Conservation (phyloP, 352 stramenopile genomes). For the Aphanomyces euteiches region DNA sequence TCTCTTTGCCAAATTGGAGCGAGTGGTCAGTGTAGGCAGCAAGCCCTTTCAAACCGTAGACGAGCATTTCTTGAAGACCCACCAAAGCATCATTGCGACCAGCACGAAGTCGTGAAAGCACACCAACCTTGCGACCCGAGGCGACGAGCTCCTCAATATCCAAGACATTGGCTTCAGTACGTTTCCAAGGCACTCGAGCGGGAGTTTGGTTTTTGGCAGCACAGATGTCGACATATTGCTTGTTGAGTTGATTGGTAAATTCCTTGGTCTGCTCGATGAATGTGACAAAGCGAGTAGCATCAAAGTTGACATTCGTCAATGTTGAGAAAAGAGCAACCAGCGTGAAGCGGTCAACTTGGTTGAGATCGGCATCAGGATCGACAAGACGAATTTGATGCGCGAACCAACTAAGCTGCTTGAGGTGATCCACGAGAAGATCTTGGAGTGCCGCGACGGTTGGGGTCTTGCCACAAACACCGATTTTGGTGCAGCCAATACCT, state of each 20-base stretch:
- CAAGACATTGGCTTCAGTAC: conserved; percentile 11
- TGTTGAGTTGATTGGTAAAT: conserved; percentile 35
- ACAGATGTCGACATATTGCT: background rate
- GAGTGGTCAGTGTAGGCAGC: conserved; percentile 54
- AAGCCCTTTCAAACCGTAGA: conserved; percentile 64
- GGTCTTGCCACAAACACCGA: conserved; percentile 68
- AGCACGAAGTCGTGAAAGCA: conserved; percentile 23
- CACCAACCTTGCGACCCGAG: conserved; percentile 21
- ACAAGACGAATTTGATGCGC: conserved; percentile 26
- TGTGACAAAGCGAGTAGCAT: conserved; percentile 40
- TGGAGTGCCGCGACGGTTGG: conserved; percentile 47
- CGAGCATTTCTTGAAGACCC: conserved; percentile 46
- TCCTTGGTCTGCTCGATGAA: conserved; percentile 44
- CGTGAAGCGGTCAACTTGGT: conserved; percentile 26
- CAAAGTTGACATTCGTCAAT: conserved; percentile 80
- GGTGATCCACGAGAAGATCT: conserved; percentile 38
- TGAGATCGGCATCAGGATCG: background rate
- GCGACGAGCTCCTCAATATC: conserved; percentile 30
- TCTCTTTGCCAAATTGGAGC: conserved; percentile 36
- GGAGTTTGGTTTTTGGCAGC: background rate
- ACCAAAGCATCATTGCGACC: conserved; percentile 35
- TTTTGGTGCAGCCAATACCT: conserved; percentile 51
- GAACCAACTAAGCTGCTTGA: conserved; percentile 30
- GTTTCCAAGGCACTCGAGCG: background rate
- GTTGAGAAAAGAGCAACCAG: conserved; percentile 37